Evolutionary conservation across 495 filamentous ascomycete genomes (phyloP).

Genomic region (Penicillium canescens): DNA sequence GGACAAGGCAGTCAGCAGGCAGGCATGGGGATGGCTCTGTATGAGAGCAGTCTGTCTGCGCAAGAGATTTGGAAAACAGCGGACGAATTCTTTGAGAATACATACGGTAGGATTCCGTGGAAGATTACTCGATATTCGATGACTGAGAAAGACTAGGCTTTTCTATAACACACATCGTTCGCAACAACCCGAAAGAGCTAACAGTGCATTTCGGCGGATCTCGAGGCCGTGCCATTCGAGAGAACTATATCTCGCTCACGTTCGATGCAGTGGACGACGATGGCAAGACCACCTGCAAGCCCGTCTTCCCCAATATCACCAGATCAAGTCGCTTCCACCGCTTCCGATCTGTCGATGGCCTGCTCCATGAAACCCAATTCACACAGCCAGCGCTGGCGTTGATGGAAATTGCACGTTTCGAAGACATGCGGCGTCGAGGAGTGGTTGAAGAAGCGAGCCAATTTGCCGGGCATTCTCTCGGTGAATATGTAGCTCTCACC

Average conservation of each 20-base stretch:
- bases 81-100: slow-evolving; percentile 33
- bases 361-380: slow-evolving; percentile 43
- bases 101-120: slow-evolving; percentile 30
- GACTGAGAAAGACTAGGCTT: slow-evolving; percentile 28
- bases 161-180: slow-evolving; percentile 37
- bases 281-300: slow-evolving; percentile 10
- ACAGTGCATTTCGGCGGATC: slow-evolving; percentile 43
- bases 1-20: slow-evolving; percentile 44
- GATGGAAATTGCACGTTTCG: slow-evolving; percentile 35
- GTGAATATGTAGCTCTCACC: slow-evolving; percentile 39
- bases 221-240: slow-evolving; percentile 31
- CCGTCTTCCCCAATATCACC: slow-evolving; percentile 25
- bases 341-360: slow-evolving; percentile 15
- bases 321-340: background rate
- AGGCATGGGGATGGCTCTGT: slow-evolving; percentile 46
- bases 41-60: slow-evolving; percentile 30
- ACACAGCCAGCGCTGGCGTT: slow-evolving; percentile 41
- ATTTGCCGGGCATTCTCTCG: slow-evolving; percentile 46
- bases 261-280: slow-evolving; percentile 12
- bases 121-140: background rate
- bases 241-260: slow-evolving; percentile 37
- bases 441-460: slow-evolving; percentile 22
- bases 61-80: slow-evolving; percentile 40
- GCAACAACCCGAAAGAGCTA: slow-evolving; percentile 38
- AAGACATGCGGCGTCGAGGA: slow-evolving; percentile 29